phyloP scores from a whole-genome alignment of 2,329 filamentous ascomycete genomes.

The Lachnellula cervina region DNA sequence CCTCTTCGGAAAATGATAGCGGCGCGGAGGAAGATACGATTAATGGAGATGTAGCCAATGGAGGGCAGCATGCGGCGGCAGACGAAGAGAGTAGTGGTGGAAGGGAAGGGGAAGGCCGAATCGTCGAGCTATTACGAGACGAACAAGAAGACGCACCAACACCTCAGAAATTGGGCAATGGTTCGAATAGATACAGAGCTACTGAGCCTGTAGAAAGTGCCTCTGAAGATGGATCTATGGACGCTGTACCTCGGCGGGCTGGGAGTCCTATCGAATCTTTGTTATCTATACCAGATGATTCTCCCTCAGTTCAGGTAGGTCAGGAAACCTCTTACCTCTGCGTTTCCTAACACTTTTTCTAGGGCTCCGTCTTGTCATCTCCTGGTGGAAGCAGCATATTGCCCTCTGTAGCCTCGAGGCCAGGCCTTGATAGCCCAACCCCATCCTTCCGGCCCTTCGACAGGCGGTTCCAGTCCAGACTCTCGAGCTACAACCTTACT shows the following conservation, averaged over 20 bases:
- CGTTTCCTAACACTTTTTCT: conserved; percentile 11
- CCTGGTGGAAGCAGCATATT: conserved; percentile 72
- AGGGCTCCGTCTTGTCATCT: conserved; percentile 60
- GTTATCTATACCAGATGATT: conserved; percentile 74
- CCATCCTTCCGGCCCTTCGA: conserved; percentile 91
- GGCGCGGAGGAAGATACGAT: conserved; percentile 51
- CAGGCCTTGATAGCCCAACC: conserved; percentile 63
- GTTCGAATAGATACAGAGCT: conserved; percentile 29
- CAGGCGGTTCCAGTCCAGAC: conserved; percentile 83
- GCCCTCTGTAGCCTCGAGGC: conserved; percentile 62
- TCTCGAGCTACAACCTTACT: conserved; percentile 52
- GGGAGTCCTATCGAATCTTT: conserved; percentile 66
- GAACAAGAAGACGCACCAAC: conserved; percentile 24
- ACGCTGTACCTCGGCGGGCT: conserved; percentile 48
- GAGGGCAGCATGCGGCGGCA: conserved; percentile 38
- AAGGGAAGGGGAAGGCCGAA: conserved; percentile 11
- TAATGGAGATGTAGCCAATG: conserved; percentile 32
- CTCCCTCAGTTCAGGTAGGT: conserved; percentile 73
- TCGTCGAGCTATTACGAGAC: conserved; percentile 26
- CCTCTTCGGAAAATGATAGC: conserved; percentile 57
- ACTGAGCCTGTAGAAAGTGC: conserved; percentile 37
- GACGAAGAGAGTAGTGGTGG: conserved; percentile 38
- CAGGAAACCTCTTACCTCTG: not conserved
- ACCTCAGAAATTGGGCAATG: conserved; percentile 31
- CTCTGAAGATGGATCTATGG: conserved; percentile 51